Conservation (phyloP, 176 grass and related monocot genomes). For the Typha latifolia region DNA sequence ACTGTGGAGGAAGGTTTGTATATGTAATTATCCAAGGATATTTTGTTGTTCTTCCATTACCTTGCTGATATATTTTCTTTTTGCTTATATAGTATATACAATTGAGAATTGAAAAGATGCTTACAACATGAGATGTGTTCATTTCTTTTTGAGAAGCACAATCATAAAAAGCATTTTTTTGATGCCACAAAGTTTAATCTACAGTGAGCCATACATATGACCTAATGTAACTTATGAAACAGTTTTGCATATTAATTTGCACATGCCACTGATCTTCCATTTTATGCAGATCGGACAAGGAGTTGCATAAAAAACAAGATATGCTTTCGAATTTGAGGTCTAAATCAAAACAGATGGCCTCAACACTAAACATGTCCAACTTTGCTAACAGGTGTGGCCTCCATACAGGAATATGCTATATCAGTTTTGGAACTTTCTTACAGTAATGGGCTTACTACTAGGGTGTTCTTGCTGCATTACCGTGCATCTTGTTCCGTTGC, state of each 20-base stretch:
- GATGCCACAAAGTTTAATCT: no score
- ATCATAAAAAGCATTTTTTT: no score
- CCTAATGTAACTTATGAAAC: background rate
- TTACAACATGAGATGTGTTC: no score
- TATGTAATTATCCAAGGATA: no score
- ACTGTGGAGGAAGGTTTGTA: no score
- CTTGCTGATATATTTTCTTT: no score
- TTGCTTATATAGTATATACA: no score
- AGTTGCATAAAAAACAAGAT: slow-evolving; percentile 78
- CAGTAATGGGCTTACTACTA: background rate
- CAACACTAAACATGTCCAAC: slow-evolving; percentile 77
- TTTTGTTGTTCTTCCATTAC: no score
- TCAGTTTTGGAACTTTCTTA: no score
- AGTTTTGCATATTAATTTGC: background rate
- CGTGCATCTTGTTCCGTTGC: background rate
- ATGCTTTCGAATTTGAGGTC: slow-evolving; percentile 67
- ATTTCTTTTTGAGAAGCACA: no score
- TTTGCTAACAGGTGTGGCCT: slow-evolving; percentile 71
- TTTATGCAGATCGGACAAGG: slow-evolving; percentile 67
- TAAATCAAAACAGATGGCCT: slow-evolving; percentile 79
- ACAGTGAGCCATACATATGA: no score
- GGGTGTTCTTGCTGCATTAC: background rate
- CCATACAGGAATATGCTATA: background rate
- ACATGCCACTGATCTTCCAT: background rate
- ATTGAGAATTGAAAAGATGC: no score